Conservation (phyloP, 768 basidiomycete genomes). For the Leccinellum rugosiceps region DNA sequence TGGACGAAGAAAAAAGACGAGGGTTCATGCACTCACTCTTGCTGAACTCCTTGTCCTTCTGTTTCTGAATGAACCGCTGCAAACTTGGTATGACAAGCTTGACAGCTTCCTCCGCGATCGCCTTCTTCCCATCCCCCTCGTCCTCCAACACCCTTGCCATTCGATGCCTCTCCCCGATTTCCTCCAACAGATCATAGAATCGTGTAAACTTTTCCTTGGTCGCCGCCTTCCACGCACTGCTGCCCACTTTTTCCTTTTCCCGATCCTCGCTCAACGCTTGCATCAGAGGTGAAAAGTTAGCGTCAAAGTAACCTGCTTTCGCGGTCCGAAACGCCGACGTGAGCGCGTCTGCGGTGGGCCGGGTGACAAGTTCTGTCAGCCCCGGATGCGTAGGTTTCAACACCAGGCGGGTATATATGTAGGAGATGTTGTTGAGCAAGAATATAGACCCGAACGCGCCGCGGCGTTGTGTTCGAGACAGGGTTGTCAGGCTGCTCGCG, state of each 20-base stretch:
- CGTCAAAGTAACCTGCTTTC: constrained; percentile 81
- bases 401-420: constrained; percentile 60
- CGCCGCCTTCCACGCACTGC: constrained; percentile 46
- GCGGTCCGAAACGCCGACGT: constrained; percentile 74
- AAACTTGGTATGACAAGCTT: constrained; percentile 75
- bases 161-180: constrained; percentile 72
- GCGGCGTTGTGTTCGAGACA: constrained; percentile 60
- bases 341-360: constrained; percentile 58
- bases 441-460: constrained; percentile 73
- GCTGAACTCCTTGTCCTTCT: constrained; percentile 79
- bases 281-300: constrained; percentile 77
- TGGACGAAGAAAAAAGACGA: not conserved
- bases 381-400: constrained; percentile 45
- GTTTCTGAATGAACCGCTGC: constrained; percentile 70
- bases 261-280: constrained; percentile 52
- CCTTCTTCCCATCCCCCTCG: constrained; percentile 55
- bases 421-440: constrained; percentile 75
- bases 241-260: constrained; percentile 43
- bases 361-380: constrained; percentile 53
- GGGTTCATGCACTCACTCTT: constrained; percentile 54
- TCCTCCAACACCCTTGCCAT: constrained; percentile 69
- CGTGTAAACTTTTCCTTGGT: constrained; percentile 81
- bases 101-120: constrained; percentile 68
- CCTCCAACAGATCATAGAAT: constrained; percentile 80
- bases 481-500: constrained; percentile 54